A percentile compares a stretch with the other conserved stretches of the same genome.
phyloP scores from a whole-genome alignment of 1,284 basidiomycete species.

The Microstroma glucosiphilum region DNA sequence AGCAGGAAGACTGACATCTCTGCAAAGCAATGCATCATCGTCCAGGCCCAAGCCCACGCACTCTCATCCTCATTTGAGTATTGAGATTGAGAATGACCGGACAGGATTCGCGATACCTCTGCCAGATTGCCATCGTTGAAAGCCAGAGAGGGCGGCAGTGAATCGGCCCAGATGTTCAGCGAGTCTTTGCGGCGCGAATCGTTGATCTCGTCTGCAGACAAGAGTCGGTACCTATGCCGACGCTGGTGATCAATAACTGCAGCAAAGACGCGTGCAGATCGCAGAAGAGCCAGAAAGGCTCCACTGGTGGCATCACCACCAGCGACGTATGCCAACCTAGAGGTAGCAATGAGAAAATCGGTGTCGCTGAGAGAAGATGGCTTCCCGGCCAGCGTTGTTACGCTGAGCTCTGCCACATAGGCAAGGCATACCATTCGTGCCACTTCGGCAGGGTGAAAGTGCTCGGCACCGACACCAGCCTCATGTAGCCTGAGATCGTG shows the following conservation, averaged over 20 bases:
- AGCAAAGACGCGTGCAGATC: not conserved
- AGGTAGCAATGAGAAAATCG: not conserved
- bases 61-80: not conserved
- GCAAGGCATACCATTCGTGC: not conserved
- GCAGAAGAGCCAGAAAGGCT: not conserved
- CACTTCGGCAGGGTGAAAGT: conserved; percentile 1
- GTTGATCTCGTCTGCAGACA: not conserved
- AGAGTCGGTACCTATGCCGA: not conserved
- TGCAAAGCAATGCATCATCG: conserved; percentile 4
- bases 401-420: not conserved
- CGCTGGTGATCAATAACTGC: not conserved
- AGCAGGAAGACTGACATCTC: conserved; percentile 1
- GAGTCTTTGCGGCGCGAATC: not conserved
- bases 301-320: not conserved
- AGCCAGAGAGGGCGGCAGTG: not conserved
- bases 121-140: conserved; percentile 3
- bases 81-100: not conserved
- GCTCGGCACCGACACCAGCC: not conserved
- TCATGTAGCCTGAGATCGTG: not conserved
- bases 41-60: conserved; percentile 3
- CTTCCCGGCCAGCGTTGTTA: not conserved
- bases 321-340: not conserved
- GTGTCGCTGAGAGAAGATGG: not conserved
- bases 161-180: not conserved
- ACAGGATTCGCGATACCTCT: not conserved